A percentile compares a stretch with the other conserved stretches of the same genome.
These are phyloP conservation scores for Dryadomyces quercus-mongolicae DNA, from an alignment of 2,329 filamentous ascomycete genomes.

Conservation along the genomic window DNA sequence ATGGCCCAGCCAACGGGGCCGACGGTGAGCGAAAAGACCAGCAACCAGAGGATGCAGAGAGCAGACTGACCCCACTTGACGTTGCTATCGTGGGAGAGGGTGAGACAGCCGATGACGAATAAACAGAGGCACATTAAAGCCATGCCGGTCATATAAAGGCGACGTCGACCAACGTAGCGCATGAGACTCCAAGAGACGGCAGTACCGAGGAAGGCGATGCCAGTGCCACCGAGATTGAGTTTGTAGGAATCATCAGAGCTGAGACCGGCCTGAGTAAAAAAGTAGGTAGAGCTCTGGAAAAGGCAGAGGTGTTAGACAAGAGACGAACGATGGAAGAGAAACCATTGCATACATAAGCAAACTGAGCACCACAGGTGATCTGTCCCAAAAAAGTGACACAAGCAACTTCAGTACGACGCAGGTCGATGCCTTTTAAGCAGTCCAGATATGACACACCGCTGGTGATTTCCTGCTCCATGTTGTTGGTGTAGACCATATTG, in stretches of 20 bases:
- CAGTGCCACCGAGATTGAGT: conserved; percentile 28
- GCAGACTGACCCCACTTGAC: conserved; percentile 26
- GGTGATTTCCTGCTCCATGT: conserved; percentile 35
- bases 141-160: conserved; percentile 29
- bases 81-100: conserved; percentile 20
- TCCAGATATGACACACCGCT: conserved; percentile 29
- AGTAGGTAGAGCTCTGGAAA: conserved; percentile 25
- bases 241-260: conserved; percentile 22
- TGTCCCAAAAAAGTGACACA: conserved; percentile 27
- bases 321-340: background rate
- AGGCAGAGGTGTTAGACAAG: conserved; percentile 17
- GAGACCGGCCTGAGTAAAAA: conserved; percentile 33
- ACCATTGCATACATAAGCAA: background rate
- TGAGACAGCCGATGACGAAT: conserved; percentile 29
- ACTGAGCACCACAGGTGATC: conserved; percentile 25
- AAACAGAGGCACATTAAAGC: conserved; percentile 23
- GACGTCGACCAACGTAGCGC: conserved; percentile 27
- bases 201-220: conserved; percentile 30
- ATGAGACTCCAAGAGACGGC: conserved; percentile 32
- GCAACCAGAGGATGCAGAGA: conserved; percentile 29
- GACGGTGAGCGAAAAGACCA: conserved; percentile 14
- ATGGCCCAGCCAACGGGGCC: conserved; percentile 34
- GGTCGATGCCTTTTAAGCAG: conserved; percentile 34
- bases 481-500: conserved; percentile 46
- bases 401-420: conserved; percentile 32